phyloP scores from a whole-genome alignment of 2,329 filamentous ascomycete species.

The Fusarium annulatum region DNA sequence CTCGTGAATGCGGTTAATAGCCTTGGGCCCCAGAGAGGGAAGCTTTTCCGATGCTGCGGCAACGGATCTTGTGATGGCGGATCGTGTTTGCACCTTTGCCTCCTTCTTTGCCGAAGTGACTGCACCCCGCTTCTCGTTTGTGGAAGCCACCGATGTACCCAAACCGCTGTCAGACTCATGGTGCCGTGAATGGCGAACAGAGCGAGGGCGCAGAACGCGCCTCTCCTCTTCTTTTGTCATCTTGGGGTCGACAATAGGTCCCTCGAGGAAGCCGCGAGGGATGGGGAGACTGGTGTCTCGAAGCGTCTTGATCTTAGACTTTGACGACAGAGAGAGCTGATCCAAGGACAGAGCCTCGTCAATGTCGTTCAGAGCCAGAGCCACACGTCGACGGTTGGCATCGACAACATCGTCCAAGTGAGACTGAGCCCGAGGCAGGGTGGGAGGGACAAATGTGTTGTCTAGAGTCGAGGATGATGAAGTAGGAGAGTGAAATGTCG shows the following conservation, averaged over 20 bases:
- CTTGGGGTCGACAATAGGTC: slow-evolving; percentile 63
- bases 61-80: slow-evolving; percentile 67
- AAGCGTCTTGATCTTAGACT: slow-evolving; percentile 50
- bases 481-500: slow-evolving; percentile 70
- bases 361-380: slow-evolving; percentile 72
- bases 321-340: slow-evolving; percentile 53
- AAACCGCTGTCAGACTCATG: slow-evolving; percentile 89
- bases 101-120: slow-evolving; percentile 56
- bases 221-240: slow-evolving; percentile 60
- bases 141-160: slow-evolving; percentile 81
- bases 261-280: slow-evolving; percentile 68
- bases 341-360: slow-evolving; percentile 68
- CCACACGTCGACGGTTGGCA: slow-evolving; percentile 75
- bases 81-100: slow-evolving; percentile 54
- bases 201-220: slow-evolving; percentile 64
- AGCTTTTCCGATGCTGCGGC: slow-evolving; percentile 62
- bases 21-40: slow-evolving; percentile 73
- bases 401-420: slow-evolving; percentile 77
- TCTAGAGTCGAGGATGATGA: slow-evolving; percentile 57
- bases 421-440: slow-evolving; percentile 75
- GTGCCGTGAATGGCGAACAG: slow-evolving; percentile 67
- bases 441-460: slow-evolving; percentile 60
- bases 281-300: slow-evolving; percentile 69
- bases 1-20: slow-evolving; percentile 82
- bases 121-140: slow-evolving; percentile 60